Base-by-base conservation (phyloP, 345 rosid genomes). In the Salix dunnii region DNA sequence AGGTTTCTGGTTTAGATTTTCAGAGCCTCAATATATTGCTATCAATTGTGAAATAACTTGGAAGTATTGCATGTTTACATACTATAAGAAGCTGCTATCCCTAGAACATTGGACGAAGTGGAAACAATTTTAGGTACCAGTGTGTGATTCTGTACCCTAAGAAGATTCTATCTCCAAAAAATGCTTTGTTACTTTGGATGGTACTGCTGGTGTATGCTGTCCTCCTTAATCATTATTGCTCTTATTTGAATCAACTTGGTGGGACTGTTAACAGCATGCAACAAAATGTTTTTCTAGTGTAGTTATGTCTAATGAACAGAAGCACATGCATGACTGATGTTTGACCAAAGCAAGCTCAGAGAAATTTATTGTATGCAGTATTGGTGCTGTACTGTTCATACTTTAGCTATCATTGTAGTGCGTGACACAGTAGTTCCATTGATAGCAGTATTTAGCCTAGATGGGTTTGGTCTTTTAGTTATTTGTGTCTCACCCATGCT, bases 1-100 rank as follows among this genome's bases (percentile, higher is more conserved):
- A 87, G 96, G 79, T 68, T 65, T 75, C 66, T 79, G 31, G 35
- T 71, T 77, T 48, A 40, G 27, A 55, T 21, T 23, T n/a, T 48
- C 30, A 28, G 42, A 18, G 28, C 46, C 43, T 63, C 60, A 43
- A 17, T 55, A 64, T 70, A 4, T 49, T 68, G 5, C 5, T 60
- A 16, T 58, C 64, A 60, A 51, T 21, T 21, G 20, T 55, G 55
- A 74, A 40, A 18, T 67, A 70, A 28, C 48, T 33, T 60, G 17
- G 43, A 42, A 33, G 40, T 48, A 38, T 66, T 14, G 28, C 49
- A 66, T 67, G 31, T 48, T 33, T 76, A 48, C 25, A 8, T 81
- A 35, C 27, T 17, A 28, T 55, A 72, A 81, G 20, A 63, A 38
- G 2, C 60, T 30, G 8, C 42, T 77, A 25, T 17, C 27, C 28